These are phyloP conservation scores for Lyophyllum semitale DNA, from an alignment of 768 basidiomycete species.

Conservation along the genomic window DNA sequence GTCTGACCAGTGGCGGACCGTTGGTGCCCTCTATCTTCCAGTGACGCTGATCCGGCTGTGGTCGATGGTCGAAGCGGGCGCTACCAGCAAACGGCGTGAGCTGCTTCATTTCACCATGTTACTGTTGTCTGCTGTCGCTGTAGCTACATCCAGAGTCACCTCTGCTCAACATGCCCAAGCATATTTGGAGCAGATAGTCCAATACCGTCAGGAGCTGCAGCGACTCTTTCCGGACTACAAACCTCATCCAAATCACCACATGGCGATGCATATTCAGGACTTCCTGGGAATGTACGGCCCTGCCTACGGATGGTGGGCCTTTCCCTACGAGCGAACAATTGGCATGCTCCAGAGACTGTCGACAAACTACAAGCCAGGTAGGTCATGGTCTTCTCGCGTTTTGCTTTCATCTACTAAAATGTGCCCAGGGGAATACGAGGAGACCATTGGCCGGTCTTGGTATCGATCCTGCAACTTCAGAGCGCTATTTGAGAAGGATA, in stretches of 20 bases:
- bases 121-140: slow-evolving; percentile 32
- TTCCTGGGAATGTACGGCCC: slow-evolving; percentile 32
- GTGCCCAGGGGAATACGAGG: slow-evolving; percentile 11
- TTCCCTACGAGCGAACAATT: slow-evolving; percentile 38
- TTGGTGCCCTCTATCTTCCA: slow-evolving; percentile 34
- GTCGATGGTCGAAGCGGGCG: slow-evolving; percentile 17
- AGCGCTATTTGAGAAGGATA: slow-evolving; percentile 13
- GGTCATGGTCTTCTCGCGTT: background rate
- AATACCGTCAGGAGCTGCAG: slow-evolving; percentile 18
- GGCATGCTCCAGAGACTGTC: slow-evolving; percentile 33
- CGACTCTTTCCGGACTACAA: slow-evolving; percentile 17
- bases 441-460: slow-evolving; percentile 15
- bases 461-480: slow-evolving; percentile 12
- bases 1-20: slow-evolving; percentile 36
- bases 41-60: slow-evolving; percentile 38
- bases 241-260: slow-evolving; percentile 27
- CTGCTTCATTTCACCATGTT: slow-evolving; percentile 31
- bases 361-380: slow-evolving; percentile 28
- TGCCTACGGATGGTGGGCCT: slow-evolving; percentile 39
- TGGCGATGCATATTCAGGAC: slow-evolving; percentile 25
- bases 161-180: slow-evolving; percentile 6
- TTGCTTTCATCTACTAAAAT: background rate
- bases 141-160: slow-evolving; percentile 23
- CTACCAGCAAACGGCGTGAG: slow-evolving; percentile 18
- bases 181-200: slow-evolving; percentile 14